Evolutionary conservation across 331 rosid genomes (phyloP), one percentile per base, ranked within the genome.

Genomic region (Acacia concinna): DNA sequence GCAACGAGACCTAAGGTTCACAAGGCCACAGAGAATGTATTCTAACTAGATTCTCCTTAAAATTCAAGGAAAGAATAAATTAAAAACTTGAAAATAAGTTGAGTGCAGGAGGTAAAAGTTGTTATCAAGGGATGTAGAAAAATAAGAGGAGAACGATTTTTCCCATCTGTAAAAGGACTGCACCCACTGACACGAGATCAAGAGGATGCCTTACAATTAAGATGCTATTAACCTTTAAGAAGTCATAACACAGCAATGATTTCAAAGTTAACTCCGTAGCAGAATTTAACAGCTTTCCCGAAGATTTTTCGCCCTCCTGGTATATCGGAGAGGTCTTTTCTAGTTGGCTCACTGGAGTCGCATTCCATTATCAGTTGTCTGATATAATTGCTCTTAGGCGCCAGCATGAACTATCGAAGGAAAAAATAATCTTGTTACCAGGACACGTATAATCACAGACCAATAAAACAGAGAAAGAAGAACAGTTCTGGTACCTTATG

Each of bases 331-430:
- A 93, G 91, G 62, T 86, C 31, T 74, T 91, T 88, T 71, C 78
- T 79, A 31, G 90, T 87, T 6, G 91, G 72, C 32, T 93, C 94
- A 5, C 86, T 83, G 51, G 87, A 84, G 4, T 83, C 34, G 1
- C 91, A 87, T 28, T 91, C 91, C 83, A 80, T 25, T 44, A 91
- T 83, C 78, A 91, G 69, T 73, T 91, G 87, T 37, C 94, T 85
- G 54, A 93, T 84, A 82, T 68, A 81, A 84, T 93, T 91, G 89
- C 97, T 93, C 86, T 93, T 91, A 0, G 93, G 84, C 78, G 88
- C 94, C 2, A 93, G 79, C 97, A 89, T 93, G 79, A 88, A 89
- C 97, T 91, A 8, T n/a, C n/a, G n/a, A n/a, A n/a, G n/a, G n/a
- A n/a, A 38, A 71, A 44, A 5, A 6, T 41, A 35, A 21, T 17